Evolutionary conservation across 768 basidiomycete species (phyloP), one percentile per base, ranked within the genome.

Genomic region (Tulasnella sp.): DNA sequence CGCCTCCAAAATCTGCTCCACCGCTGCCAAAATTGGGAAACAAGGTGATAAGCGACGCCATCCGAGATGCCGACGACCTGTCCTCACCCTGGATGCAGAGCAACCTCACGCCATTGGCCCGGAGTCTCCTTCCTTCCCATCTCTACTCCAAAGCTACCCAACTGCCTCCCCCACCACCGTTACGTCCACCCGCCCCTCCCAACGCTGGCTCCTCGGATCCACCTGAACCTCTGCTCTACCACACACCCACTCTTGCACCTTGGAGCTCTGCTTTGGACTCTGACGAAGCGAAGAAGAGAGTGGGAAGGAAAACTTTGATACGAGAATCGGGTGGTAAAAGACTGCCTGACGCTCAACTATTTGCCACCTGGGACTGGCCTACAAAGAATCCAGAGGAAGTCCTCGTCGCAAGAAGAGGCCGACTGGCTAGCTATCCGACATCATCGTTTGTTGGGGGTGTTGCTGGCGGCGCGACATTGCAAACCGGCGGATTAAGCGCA

Each of bases 291-390:
- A 80, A 80, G 46, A 80, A 80, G 79, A 80, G 46, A 48, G 74
- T 42, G 24, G 74, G 41, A 34, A 75, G 46, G 74, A 75, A 75
- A 48, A 37, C 40, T 42, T 28, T 75, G 18, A 42, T 75, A 9
- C 74, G 74, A 28, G 74, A 75, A 28, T 42, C 46, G 31, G 74
- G 74, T 0, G 79, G 79, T 8, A 73, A 80, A 69, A 73, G 73
- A 73, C 50, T 80, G 22, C 79, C 79, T 24, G 79, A 80, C 16
- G 79, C 79, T 40, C 74, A 75, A 31, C 22, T 80, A 48, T 80
- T 74, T 40, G 79, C 79, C 6, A 80, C 79, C 31, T 80, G 79
- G 79, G 79, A 80, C 40, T 80, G 79, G 79, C 74, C 79, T 3
- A 80, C 44, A 18, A 80, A 80, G 58, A 60, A 80, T 24, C 74